Evolutionary conservation across 108 stramenopile species (phyloP).

Genomic region (Nitzschia inconspicua): DNA sequence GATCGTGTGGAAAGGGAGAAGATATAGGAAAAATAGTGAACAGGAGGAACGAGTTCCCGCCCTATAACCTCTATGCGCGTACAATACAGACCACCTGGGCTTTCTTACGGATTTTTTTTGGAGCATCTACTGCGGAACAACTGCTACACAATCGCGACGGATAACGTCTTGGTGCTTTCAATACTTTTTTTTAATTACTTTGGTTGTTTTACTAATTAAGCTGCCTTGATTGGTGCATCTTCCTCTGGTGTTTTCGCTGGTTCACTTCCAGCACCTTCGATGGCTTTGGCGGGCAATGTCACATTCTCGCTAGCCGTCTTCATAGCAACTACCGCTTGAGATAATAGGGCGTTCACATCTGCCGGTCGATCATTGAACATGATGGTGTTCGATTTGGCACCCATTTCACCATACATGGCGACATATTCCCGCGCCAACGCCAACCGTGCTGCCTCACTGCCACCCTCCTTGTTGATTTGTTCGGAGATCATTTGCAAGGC

Average conservation of each 20-base stretch:
- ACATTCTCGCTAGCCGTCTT: slow-evolving; percentile 34
- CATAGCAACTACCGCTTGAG: slow-evolving; percentile 73
- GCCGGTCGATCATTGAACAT: slow-evolving; percentile 93
- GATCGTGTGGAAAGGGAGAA: too few species aligned
- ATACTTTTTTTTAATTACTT: too few species aligned
- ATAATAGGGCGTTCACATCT: slow-evolving; percentile 84
- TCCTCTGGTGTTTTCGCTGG: background rate
- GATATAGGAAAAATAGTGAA: too few species aligned
- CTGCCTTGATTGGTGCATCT: background rate
- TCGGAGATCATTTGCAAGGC: slow-evolving; percentile 69
- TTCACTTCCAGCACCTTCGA: background rate
- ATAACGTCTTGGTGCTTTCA: too few species aligned
- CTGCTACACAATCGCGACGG: background rate
- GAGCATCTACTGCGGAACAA: too few species aligned
- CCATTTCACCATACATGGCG: slow-evolving; percentile 97
- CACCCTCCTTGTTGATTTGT: slow-evolving; percentile 64
- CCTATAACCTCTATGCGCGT: too few species aligned
- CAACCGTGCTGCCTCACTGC: slow-evolving; percentile 85
- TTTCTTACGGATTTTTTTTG: too few species aligned
- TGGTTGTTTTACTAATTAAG: background rate
- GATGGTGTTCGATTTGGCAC: slow-evolving; percentile 92
- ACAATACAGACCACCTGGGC: too few species aligned
- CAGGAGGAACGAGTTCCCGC: too few species aligned
- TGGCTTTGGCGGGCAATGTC: background rate
- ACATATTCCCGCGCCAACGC: slow-evolving; percentile 93